phyloP scores from a whole-genome alignment of 1,284 basidiomycete genomes.

The Limonomyces culmigenus region DNA sequence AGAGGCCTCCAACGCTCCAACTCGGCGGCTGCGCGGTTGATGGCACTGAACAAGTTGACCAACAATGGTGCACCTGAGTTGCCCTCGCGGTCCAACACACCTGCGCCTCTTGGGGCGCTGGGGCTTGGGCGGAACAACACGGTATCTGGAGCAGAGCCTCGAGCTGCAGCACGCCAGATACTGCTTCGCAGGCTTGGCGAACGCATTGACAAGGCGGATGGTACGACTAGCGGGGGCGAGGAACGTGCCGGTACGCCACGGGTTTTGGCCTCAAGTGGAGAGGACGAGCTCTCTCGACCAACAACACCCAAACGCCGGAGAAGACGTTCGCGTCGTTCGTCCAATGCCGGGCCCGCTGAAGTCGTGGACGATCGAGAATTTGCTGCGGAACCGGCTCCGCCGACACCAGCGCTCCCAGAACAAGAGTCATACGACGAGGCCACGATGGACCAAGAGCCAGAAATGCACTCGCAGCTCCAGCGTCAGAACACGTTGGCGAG shows the following conservation, averaged over 20 bases:
- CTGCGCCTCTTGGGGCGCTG: conserved; percentile 20
- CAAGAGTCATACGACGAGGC: too few relatives aligned
- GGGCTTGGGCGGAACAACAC: conserved; percentile 57
- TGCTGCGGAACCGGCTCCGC: too few relatives aligned
- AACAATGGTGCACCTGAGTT: conserved; percentile 21
- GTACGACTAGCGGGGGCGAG: conserved; percentile 50
- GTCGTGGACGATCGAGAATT: conserved; percentile 50
- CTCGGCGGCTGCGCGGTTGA: conserved; percentile 48
- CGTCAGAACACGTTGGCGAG: too few relatives aligned
- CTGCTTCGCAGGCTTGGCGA: conserved; percentile 47
- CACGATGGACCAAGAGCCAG: too few relatives aligned
- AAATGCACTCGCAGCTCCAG: too few relatives aligned
- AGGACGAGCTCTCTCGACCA: not conserved
- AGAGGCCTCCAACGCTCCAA: conserved; percentile 66
- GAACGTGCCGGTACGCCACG: conserved; percentile 20
- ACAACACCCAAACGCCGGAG: conserved; percentile 24
- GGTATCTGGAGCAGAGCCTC: conserved; percentile 59
- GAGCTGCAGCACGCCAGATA: conserved; percentile 46
- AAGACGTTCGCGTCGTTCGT: conserved; percentile 31
- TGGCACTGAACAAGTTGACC: conserved; percentile 62
- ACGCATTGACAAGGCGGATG: conserved; percentile 37
- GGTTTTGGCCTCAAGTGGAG: not conserved
- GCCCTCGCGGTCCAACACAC: conserved; percentile 21
- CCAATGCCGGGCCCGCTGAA: conserved; percentile 11
- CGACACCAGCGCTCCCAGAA: too few relatives aligned